phyloP scores from a whole-genome alignment of 2,329 filamentous ascomycete species.

The Fusarium solani-melongenae region DNA sequence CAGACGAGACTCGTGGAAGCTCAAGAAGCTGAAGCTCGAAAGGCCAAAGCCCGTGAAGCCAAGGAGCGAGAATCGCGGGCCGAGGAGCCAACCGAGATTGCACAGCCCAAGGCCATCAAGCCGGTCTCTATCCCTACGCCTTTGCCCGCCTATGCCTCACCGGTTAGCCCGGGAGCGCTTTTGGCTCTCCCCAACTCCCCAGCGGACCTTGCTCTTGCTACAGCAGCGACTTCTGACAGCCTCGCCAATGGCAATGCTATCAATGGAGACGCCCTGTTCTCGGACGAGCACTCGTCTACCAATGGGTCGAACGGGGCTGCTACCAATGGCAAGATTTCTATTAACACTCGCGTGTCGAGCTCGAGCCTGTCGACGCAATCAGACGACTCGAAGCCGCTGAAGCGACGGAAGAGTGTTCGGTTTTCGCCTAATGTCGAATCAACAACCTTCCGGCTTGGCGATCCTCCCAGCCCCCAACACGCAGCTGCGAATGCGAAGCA shows the following conservation, averaged over 20 bases:
- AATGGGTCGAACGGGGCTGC: conserved; percentile 1
- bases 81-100: conserved; percentile 7
- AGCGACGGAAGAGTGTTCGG: conserved; percentile 72
- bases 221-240: conserved; percentile 15
- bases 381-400: conserved; percentile 42
- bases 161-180: conserved; percentile 58
- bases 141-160: conserved; percentile 41
- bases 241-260: conserved; percentile 1
- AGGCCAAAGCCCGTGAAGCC: conserved; percentile 19
- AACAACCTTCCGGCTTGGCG: conserved; percentile 65
- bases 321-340: conserved; percentile 16
- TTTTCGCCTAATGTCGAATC: conserved; percentile 77
- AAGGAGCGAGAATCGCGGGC: conserved; percentile 14
- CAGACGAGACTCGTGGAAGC: conserved; percentile 67
- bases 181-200: conserved; percentile 67
- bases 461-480: conserved; percentile 62
- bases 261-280: not conserved
- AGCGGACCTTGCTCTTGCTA: conserved; percentile 45
- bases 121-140: conserved; percentile 1
- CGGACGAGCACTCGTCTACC: not conserved
- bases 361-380: conserved; percentile 29
- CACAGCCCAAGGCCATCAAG: conserved; percentile 3
- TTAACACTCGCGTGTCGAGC: not conserved
- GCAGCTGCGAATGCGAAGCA: conserved; percentile 29
- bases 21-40: conserved; percentile 35